phyloP scores from a whole-genome alignment of 768 basidiomycete species.

The Ephemerocybe angulata region DNA sequence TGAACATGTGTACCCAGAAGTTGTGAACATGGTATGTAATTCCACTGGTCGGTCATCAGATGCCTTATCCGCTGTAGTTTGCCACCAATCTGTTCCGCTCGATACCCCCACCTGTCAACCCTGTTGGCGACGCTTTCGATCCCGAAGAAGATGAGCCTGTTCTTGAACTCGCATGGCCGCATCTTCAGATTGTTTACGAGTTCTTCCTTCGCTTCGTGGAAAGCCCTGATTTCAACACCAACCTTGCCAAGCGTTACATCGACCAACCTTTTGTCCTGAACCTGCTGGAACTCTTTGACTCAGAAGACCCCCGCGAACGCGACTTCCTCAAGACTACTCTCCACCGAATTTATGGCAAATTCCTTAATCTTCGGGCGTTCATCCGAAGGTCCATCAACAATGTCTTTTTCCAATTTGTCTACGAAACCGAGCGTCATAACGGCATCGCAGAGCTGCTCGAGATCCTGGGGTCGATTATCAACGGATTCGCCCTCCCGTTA shows the following conservation, averaged over 20 bases:
- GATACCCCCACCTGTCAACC: slow-evolving; percentile 99
- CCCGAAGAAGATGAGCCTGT: slow-evolving; percentile 99
- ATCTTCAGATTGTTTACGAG: slow-evolving; percentile 98
- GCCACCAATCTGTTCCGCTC: slow-evolving; percentile 97
- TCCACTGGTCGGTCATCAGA: slow-evolving; percentile 9
- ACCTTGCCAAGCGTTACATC: slow-evolving; percentile 95
- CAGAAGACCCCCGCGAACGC: slow-evolving; percentile 96
- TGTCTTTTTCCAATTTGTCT: slow-evolving; percentile 98
- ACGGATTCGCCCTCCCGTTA: slow-evolving; percentile 94
- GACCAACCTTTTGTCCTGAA: slow-evolving; percentile 95
- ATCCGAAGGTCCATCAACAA: slow-evolving; percentile 99
- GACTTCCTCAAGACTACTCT: slow-evolving; percentile 99
- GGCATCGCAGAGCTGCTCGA: slow-evolving; percentile 98
- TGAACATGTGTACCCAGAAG: slow-evolving; percentile 97
- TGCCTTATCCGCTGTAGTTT: slow-evolving; percentile 59
- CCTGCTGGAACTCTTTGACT: slow-evolving; percentile 96
- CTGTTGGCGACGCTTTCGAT: slow-evolving; percentile 96
- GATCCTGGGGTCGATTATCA: slow-evolving; percentile 98
- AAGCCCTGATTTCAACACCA: slow-evolving; percentile 96
- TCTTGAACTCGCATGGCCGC: slow-evolving; percentile 98
- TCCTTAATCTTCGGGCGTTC: slow-evolving; percentile 96
- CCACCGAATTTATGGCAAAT: slow-evolving; percentile 99
- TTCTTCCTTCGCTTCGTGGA: slow-evolving; percentile 99
- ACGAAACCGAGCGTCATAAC: slow-evolving; percentile 98
- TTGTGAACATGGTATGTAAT: slow-evolving; percentile 87